phyloP scores from a whole-genome alignment of 495 filamentous ascomycete genomes.

The Thozetella sp. region DNA sequence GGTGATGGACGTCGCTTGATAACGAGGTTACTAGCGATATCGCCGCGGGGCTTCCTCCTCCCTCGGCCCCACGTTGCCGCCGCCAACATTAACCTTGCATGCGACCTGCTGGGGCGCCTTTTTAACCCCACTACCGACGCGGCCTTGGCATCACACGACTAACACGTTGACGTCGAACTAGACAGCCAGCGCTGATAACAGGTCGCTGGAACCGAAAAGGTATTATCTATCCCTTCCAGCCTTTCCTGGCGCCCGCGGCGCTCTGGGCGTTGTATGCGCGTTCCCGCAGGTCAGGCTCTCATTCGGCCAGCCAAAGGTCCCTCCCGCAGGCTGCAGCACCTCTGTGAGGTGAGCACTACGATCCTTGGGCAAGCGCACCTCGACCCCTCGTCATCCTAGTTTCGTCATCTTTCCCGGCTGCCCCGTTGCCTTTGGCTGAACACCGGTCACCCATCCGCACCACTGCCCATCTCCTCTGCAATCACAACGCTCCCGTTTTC shows the following conservation, averaged over 20 bases:
- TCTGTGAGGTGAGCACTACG: background rate
- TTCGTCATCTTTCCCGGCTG: background rate
- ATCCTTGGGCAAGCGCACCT: background rate
- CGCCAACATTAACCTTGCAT: background rate
- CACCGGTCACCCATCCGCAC: background rate
- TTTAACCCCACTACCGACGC: background rate
- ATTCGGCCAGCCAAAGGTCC: background rate
- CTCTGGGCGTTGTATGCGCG: too few relatives aligned
- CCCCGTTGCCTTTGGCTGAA: background rate
- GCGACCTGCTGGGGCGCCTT: background rate
- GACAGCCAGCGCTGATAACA: background rate
- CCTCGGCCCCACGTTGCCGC: background rate
- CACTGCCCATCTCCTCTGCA: background rate
- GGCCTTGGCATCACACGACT: background rate
- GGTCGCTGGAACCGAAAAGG: background rate
- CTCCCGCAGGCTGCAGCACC: background rate
- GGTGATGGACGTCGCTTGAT: background rate
- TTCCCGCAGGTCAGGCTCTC: too few relatives aligned
- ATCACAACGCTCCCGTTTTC: background rate
- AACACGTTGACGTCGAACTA: background rate
- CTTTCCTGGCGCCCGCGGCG: too few relatives aligned
- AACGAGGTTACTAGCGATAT: background rate
- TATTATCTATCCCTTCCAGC: background rate
- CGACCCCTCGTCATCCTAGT: background rate
- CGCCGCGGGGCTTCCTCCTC: background rate